Evolutionary conservation across 305 asterid species (phyloP).

Genomic region (Fraxinus paxiana): DNA sequence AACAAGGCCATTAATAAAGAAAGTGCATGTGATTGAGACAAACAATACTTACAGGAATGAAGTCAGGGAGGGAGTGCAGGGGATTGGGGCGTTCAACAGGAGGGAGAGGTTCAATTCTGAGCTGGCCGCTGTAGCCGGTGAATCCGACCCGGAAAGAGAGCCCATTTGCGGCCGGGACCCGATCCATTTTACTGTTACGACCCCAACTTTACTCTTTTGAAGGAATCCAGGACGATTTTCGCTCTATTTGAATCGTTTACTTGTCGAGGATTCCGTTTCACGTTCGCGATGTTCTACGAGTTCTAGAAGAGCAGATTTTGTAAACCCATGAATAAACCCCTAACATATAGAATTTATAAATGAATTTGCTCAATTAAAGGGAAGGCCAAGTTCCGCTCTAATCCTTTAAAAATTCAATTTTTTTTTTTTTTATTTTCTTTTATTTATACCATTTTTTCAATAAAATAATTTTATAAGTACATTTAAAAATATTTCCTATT

Average conservation of each 20-base stretch:
- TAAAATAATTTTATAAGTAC: too few species aligned
- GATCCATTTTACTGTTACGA: slow-evolving; percentile 48
- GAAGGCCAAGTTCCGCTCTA: too few species aligned
- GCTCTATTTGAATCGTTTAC: not conserved
- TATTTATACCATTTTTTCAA: too few species aligned
- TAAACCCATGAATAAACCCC: not conserved
- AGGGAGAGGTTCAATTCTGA: slow-evolving; percentile 70
- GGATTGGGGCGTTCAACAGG: slow-evolving; percentile 63
- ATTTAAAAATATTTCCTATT: too few species aligned
- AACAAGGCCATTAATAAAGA: not conserved
- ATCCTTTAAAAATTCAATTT: too few species aligned
- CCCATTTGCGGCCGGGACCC: slow-evolving; percentile 58
- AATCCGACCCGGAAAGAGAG: slow-evolving; percentile 76
- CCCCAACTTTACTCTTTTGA: not conserved
- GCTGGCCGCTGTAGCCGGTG: slow-evolving; percentile 89
- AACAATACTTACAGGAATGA: slow-evolving; percentile 56
- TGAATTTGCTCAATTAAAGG: too few species aligned
- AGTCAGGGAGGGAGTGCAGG: slow-evolving; percentile 68
- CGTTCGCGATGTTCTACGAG: not conserved
- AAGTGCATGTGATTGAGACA: not conserved
- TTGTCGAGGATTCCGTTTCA: not conserved
- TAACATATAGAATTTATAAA: not conserved
- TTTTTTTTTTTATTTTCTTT: too few species aligned
- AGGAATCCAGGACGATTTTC: not conserved
- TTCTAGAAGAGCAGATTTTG: not conserved